These are phyloP conservation scores for Volvox africanus DNA, from an alignment of 139 green algal genomes.

Conservation along the genomic window DNA sequence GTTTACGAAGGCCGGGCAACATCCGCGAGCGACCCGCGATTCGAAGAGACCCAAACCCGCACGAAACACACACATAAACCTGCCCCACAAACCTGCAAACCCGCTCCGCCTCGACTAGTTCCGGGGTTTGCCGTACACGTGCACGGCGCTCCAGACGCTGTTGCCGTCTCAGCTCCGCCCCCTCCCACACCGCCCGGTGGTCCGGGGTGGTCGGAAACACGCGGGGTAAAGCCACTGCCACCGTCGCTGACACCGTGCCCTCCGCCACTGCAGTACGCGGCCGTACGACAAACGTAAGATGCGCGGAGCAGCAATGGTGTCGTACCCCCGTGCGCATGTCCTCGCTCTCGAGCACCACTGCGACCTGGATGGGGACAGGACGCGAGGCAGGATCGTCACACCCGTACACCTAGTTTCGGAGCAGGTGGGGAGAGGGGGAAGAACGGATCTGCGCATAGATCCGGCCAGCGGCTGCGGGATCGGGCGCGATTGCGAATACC, in stretches of 20 bases:
- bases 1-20: too few relatives aligned
- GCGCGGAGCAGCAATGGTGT: constrained; percentile 85
- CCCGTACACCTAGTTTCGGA: too few relatives aligned
- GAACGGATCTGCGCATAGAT: too few relatives aligned
- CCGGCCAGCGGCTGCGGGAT: too few relatives aligned
- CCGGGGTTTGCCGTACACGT: constrained; percentile 30
- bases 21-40: too few relatives aligned
- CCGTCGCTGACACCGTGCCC: not conserved
- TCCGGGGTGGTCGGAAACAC: constrained; percentile 61
- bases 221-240: constrained; percentile 48
- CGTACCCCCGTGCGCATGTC: constrained; percentile 76
- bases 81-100: constrained; percentile 27
- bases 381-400: too few relatives aligned
- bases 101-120: constrained; percentile 15
- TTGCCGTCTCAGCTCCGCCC: constrained; percentile 64
- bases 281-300: constrained; percentile 84
- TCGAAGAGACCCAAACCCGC: too few relatives aligned
- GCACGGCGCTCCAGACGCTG: constrained; percentile 61
- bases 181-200: constrained; percentile 55
- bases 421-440: too few relatives aligned
- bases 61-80: too few relatives aligned
- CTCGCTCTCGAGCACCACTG: constrained; percentile 84
- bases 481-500: too few relatives aligned
- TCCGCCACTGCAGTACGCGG: not conserved
- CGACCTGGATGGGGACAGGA: constrained; percentile 58